Conservation (phyloP, 768 basidiomycete genomes). For the Pisolithus microcarpus region DNA sequence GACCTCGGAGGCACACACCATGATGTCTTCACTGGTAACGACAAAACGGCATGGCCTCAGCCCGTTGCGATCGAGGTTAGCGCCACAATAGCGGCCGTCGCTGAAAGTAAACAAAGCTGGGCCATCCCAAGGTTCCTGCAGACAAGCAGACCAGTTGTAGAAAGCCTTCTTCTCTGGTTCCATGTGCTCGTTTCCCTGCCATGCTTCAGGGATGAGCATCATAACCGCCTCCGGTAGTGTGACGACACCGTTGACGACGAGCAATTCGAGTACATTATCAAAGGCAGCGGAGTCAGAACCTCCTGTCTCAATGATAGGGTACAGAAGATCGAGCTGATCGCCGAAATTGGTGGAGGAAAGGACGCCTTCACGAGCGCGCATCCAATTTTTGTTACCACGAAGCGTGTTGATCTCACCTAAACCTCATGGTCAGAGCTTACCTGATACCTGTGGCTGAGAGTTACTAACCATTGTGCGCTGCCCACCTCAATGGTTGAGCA, state of each 20-base stretch:
- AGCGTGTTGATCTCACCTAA: conserved; percentile 98
- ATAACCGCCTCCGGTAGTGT: conserved; percentile 96
- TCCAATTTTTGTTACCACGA: conserved; percentile 99
- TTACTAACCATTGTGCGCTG: conserved; percentile 89
- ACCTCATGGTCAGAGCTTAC: conserved; percentile 20
- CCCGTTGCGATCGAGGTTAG: conserved; percentile 96
- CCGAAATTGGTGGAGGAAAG: conserved; percentile 86
- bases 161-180: conserved; percentile 94
- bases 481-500: conserved; percentile 96
- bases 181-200: conserved; percentile 97
- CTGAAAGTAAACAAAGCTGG: conserved; percentile 98
- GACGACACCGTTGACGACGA: conserved; percentile 93
- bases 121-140: conserved; percentile 99
- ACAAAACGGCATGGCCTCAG: conserved; percentile 94
- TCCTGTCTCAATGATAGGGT: conserved; percentile 94
- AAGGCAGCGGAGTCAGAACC: conserved; percentile 99
- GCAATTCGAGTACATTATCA: conserved; percentile 95
- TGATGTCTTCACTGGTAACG: conserved; percentile 94
- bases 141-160: conserved; percentile 96
- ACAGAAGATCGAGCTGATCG: conserved; percentile 90
- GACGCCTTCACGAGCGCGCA: conserved; percentile 95
- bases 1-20: conserved; percentile 97
- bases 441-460: conserved; percentile 8
- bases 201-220: conserved; percentile 99
- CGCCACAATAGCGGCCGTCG: conserved; percentile 97